Evolutionary conservation across 2,329 filamentous ascomycete species (phyloP), one percentile per base, ranked within the genome.

Genomic region (Neofusicoccum ribis): DNA sequence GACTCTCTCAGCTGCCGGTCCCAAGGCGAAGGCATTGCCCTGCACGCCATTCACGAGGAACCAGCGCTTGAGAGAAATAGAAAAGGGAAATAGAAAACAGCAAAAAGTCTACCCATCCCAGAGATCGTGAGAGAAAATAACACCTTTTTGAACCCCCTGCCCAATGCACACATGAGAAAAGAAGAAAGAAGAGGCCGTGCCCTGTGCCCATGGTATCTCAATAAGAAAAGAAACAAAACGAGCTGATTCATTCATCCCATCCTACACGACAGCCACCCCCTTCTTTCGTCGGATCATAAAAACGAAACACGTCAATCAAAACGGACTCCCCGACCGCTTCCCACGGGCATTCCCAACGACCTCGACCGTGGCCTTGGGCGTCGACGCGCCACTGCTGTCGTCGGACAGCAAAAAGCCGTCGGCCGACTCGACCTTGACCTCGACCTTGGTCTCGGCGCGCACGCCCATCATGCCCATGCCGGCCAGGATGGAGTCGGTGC

Each of bases 361-460:
- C 27, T 46, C 27, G 4, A 44, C 31, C 27, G 27, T 60, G 31
- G 27, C 14, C n/a, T 34, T 44, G 15, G 56, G 43, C 31, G 56
- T 47, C 43, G 56, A 60, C 27, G 31, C 8, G 6, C 56, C 56
- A 20, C 43, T 60, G 17, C 43, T 47, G n/a, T 34, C 56, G 17
- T 17, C 37, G 5, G 56, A 15, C 11, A 60, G 41, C 27, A 60
- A 20, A 12, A 47, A 60, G 9, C 27, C 31, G 1, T 63, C 50
- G 23, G 43, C 61, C 15, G 41, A 46, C 62, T 65, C 65, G 12
- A 63, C 44, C n/a, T 14, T 64, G 4, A 77, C 69, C 41, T 76
- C 72, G 7, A 78, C 73, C 51, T 74, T 73, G 15, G 75, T 77
- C 50, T 77, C 73, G 3, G 73, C 63, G 17, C 50, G 52, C 17